phyloP scores from a whole-genome alignment of 164 flowering plant species.

The Piper betle region DNA sequence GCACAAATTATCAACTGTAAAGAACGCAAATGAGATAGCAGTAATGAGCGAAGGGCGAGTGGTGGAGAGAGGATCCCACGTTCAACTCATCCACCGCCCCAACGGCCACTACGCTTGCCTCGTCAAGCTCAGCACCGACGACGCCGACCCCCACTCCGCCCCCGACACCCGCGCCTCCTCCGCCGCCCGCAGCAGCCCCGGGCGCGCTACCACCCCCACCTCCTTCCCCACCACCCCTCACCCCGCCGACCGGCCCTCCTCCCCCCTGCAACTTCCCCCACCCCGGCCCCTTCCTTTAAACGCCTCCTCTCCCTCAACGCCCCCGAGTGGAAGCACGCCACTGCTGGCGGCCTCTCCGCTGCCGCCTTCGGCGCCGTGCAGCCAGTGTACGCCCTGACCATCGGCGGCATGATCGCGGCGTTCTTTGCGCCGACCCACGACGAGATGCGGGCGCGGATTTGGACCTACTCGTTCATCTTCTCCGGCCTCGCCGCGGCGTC shows the following conservation, averaged over 20 bases:
- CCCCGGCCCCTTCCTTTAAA: slow-evolving; percentile 53
- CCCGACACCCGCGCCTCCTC: slow-evolving; percentile 13
- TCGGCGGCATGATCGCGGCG: slow-evolving; percentile 78
- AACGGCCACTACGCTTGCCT: slow-evolving; percentile 72
- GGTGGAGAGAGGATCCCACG: slow-evolving; percentile 60
- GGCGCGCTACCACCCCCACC: slow-evolving; percentile 49
- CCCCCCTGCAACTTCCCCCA: slow-evolving; percentile 3
- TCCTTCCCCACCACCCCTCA: slow-evolving; percentile 30
- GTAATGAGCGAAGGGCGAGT: slow-evolving; percentile 49
- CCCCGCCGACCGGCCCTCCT: slow-evolving; percentile 8
- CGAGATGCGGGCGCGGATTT: slow-evolving; percentile 47
- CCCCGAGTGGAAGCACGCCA: slow-evolving; percentile 70
- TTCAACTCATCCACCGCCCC: slow-evolving; percentile 34
- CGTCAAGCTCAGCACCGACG: slow-evolving; percentile 39
- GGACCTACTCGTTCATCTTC: slow-evolving; percentile 49
- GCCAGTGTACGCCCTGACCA: slow-evolving; percentile 69
- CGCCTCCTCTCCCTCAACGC: slow-evolving; percentile 48
- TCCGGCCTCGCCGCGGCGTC: slow-evolving; percentile 43
- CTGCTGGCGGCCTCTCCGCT: slow-evolving; percentile 66
- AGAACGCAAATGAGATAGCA: slow-evolving; percentile 68
- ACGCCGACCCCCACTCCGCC: slow-evolving; percentile 27
- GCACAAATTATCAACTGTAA: slow-evolving; percentile 71
- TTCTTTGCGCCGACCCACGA: slow-evolving; percentile 47
- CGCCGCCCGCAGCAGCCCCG: slow-evolving; percentile 38
- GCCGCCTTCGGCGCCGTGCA: slow-evolving; percentile 59